Evolutionary conservation across 306 rosid genomes (phyloP), one percentile per base, ranked within the genome.

Genomic region (Castanospermum australe): DNA sequence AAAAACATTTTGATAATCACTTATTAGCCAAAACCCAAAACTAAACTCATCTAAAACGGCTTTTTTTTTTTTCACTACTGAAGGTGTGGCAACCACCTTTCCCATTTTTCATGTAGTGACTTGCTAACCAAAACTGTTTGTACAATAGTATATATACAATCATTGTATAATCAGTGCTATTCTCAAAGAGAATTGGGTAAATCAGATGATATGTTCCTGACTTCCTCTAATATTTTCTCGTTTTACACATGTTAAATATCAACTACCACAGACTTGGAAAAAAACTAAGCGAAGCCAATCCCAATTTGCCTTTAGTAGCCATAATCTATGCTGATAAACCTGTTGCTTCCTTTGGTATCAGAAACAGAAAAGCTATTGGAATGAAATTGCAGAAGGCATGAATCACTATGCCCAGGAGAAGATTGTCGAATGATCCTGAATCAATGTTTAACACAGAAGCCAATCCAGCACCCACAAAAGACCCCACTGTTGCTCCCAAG

Each of bases 261-360:
- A 78, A 69, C 77, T 71, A 21, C 60, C 13, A 45, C 45, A 47
- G 35, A 9, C 51, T 83, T 75, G 62, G 25, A 38, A 76, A 44
- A 41, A 52, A 30, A 3, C 78, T 67, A 36, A 42, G 59, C 20
- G 24, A 71, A 72, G 30, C 62, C 28, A 56, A 51, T 50, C 28
- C 50, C 45, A 48, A 18, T 57, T 22, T 56, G 63, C 33, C 17
- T 18, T 30, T 39, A 51, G 30, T 47, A 35, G 50, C 66, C 78
- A 57, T 47, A 44, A 75, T 81, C 88, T 90, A 93, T 51, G 88
- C 39, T 67, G 92, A 83, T 80, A 63, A 67, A 36, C 97, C 97
- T 51, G 91, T 91, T 62, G 96, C 97, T 82, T 89, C 96, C 79
- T 85, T 89, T 73, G 97, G 97, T 86, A 93, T 89, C 86, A 93